phyloP scores from a whole-genome alignment of 164 flowering plant genomes.

The Malania oleifera region DNA sequence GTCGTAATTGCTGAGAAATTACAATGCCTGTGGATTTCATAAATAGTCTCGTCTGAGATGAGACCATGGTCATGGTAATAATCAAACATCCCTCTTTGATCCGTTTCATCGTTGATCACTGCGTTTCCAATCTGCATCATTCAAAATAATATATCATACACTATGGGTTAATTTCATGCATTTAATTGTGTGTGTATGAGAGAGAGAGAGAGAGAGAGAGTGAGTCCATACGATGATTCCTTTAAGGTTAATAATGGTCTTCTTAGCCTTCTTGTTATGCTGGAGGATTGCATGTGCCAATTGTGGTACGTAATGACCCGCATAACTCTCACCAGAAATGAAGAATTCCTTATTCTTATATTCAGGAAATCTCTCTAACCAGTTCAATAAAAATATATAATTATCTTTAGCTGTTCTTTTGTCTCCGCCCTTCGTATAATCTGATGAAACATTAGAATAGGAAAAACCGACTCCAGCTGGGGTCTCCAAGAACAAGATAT shows the following conservation, averaged over 20 bases:
- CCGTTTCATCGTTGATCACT: slow-evolving; percentile 56
- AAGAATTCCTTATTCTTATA: slow-evolving; percentile 59
- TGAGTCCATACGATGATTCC: slow-evolving; percentile 36
- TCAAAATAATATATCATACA: too few species aligned
- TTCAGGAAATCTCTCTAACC: slow-evolving; percentile 74
- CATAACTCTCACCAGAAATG: slow-evolving; percentile 74
- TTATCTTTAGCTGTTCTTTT: slow-evolving; percentile 44
- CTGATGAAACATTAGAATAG: slow-evolving; percentile 52
- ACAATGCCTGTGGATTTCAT: slow-evolving; percentile 31
- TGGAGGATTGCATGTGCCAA: slow-evolving; percentile 56
- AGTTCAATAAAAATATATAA: slow-evolving; percentile 51
- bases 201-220: slow-evolving; percentile 4
- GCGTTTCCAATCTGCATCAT: slow-evolving; percentile 85
- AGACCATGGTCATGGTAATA: slow-evolving; percentile 57
- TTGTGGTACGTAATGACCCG: slow-evolving; percentile 69
- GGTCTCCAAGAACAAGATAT: slow-evolving; percentile 68
- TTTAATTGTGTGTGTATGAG: too few species aligned
- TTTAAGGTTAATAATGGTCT: slow-evolving; percentile 44
- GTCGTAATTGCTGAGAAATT: slow-evolving; percentile 32
- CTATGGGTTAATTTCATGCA: too few species aligned
- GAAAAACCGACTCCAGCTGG: slow-evolving; percentile 80
- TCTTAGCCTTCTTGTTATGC: slow-evolving; percentile 33
- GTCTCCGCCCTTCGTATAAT: slow-evolving; percentile 43
- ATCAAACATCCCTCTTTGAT: slow-evolving; percentile 53
- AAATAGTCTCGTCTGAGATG: slow-evolving; percentile 27